Conservation (phyloP, 2,329 filamentous ascomycete species). For the Sarocladium oryzae region DNA sequence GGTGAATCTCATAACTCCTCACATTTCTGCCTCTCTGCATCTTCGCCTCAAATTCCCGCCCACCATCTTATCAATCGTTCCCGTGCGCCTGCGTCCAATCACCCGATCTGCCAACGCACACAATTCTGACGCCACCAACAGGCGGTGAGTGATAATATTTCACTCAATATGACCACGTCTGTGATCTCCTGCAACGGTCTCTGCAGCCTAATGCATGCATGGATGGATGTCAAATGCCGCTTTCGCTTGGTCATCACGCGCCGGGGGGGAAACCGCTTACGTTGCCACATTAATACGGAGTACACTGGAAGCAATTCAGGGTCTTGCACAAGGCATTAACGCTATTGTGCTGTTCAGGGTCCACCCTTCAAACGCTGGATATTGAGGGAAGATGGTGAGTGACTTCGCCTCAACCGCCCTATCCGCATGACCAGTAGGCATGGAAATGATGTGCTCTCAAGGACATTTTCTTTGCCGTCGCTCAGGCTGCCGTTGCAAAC, state of each 20-base stretch:
- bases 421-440: no score
- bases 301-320: neutral
- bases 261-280: no score
- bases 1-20: neutral
- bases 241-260: neutral
- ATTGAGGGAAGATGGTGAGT: neutral
- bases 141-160: conserved; percentile 2
- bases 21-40: no score
- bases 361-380: neutral
- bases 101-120: neutral
- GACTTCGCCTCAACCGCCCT: neutral
- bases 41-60: no score
- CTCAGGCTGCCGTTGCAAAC: no score
- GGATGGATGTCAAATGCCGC: neutral
- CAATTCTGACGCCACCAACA: neutral
- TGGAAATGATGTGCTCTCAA: no score
- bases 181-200: neutral
- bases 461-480: no score
- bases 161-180: neutral
- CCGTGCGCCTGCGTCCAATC: neutral
- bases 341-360: neutral
- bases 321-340: no score
- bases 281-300: no score
- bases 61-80: neutral
- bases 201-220: neutral